Evolutionary conservation across 345 rosid genomes (phyloP).

Genomic region (Salix suchowensis): DNA sequence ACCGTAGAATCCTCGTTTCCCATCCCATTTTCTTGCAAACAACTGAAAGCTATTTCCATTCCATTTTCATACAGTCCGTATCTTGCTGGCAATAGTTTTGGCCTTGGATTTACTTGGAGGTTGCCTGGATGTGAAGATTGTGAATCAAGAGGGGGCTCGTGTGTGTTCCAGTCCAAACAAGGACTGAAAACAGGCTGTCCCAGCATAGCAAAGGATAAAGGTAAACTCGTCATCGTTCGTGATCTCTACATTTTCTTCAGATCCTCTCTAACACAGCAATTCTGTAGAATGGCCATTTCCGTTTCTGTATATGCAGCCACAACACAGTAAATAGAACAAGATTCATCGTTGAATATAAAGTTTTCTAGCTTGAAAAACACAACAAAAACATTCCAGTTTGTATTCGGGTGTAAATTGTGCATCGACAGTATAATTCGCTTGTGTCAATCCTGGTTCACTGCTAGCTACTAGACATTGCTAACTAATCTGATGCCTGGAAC

Average conservation of each 20-base stretch:
- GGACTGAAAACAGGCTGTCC: neutral
- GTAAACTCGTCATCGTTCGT: neutral
- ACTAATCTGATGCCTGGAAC: neutral
- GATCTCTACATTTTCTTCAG: neutral
- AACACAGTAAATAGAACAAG: neutral
- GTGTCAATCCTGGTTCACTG: neutral
- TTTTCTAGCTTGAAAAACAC: neutral
- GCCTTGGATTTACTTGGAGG: conserved; percentile 60
- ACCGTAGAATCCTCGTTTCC: conserved; percentile 25
- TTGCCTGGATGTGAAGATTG: conserved; percentile 17
- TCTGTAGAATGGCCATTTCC: neutral
- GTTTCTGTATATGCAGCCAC: neutral
- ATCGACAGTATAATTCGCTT: neutral
- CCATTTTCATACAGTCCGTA: conserved; percentile 54
- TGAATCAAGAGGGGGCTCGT: neutral
- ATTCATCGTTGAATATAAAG: neutral
- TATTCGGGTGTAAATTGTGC: neutral
- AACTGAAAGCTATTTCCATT: conserved; percentile 44
- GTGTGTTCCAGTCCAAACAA: neutral
- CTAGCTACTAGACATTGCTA: neutral
- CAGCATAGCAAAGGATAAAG: neutral
- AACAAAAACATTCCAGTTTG: neutral
- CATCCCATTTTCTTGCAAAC: conserved; percentile 35
- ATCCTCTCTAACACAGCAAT: neutral
- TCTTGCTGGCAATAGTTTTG: conserved; percentile 49